Percentiles rank a stretch among this genome's conserved stretches.
These are phyloP conservation scores for Linum tenue DNA, from an alignment of 345 rosid species.

Conservation along the genomic window DNA sequence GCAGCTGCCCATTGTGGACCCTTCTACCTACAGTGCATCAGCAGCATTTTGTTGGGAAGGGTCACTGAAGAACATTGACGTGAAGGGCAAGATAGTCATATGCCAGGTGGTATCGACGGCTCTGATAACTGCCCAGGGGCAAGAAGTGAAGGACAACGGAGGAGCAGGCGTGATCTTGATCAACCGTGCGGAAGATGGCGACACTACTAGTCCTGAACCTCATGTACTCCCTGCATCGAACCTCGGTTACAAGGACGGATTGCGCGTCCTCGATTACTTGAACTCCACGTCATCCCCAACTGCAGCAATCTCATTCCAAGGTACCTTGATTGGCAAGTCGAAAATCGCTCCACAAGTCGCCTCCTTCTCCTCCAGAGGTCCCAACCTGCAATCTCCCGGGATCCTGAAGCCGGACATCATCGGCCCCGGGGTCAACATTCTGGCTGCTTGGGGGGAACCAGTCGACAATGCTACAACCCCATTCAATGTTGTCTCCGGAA, in stretches of 20 bases:
- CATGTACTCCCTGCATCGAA: not conserved
- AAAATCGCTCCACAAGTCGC: not conserved
- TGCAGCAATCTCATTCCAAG: not conserved
- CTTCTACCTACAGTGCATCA: not conserved
- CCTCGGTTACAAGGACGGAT: not conserved
- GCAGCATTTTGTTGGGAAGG: not conserved
- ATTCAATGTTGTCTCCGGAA: not conserved
- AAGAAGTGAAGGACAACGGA: not conserved
- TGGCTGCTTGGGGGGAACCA: not conserved
- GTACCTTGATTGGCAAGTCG: not conserved
- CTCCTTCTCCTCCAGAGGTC: not conserved
- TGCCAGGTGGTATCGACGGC: not conserved
- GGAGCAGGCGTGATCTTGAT: not conserved
- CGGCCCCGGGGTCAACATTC: not conserved
- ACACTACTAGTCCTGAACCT: not conserved
- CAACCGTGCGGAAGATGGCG: not conserved
- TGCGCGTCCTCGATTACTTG: not conserved
- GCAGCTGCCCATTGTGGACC: not conserved
- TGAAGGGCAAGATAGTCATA: not conserved
- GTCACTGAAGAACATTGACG: not conserved
- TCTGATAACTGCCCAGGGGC: not conserved
- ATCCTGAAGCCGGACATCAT: not conserved
- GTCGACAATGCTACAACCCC: not conserved
- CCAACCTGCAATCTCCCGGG: not conserved
- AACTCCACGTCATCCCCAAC: not conserved